These are phyloP conservation scores for Brettanomyces anomalus DNA, from an alignment of 805 yeast genomes.

Conservation along the genomic window DNA sequence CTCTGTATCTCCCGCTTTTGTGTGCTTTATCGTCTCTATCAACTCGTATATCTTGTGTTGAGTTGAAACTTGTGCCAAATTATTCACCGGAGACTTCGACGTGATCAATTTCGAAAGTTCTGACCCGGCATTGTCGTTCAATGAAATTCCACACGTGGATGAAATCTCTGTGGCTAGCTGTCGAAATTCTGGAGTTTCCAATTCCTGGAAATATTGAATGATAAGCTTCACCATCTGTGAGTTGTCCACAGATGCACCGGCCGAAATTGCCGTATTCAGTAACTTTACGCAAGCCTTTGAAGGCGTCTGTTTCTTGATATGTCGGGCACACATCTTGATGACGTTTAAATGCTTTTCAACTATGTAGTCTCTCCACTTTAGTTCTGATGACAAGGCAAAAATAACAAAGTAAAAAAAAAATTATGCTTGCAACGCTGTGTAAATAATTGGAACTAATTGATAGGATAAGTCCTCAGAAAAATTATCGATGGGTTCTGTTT, in stretches of 20 bases:
- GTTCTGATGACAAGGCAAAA: too few relatives aligned
- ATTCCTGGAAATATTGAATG: slow-evolving; percentile 12
- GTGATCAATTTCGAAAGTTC: slow-evolving; percentile 1
- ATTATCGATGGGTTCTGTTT: too few relatives aligned
- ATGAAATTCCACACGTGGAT: slow-evolving; percentile 9
- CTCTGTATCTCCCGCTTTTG: not conserved
- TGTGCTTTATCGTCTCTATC: not conserved
- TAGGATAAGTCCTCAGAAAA: too few relatives aligned
- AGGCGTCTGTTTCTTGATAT: not conserved
- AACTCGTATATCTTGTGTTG: slow-evolving; percentile 1
- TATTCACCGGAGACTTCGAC: not conserved
- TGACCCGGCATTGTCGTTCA: slow-evolving; percentile 8
- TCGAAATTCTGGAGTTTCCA: slow-evolving; percentile 10
- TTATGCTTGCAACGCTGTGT: too few relatives aligned
- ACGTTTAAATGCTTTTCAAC: too few relatives aligned
- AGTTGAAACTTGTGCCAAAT: not conserved
- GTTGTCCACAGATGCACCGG: slow-evolving; percentile 8
- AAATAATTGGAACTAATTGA: too few relatives aligned
- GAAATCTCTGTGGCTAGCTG: slow-evolving; percentile 8
- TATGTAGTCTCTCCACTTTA: too few relatives aligned
- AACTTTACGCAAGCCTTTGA: not conserved
- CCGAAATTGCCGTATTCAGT: not conserved
- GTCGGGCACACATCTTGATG: too few relatives aligned
- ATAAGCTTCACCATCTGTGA: slow-evolving; percentile 14
- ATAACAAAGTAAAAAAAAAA: too few relatives aligned